A percentile compares a stretch with the other conserved stretches of the same genome.
These are phyloP conservation scores for Waltergamsia citrina DNA, from an alignment of 2,329 filamentous ascomycete genomes.

Conservation along the genomic window DNA sequence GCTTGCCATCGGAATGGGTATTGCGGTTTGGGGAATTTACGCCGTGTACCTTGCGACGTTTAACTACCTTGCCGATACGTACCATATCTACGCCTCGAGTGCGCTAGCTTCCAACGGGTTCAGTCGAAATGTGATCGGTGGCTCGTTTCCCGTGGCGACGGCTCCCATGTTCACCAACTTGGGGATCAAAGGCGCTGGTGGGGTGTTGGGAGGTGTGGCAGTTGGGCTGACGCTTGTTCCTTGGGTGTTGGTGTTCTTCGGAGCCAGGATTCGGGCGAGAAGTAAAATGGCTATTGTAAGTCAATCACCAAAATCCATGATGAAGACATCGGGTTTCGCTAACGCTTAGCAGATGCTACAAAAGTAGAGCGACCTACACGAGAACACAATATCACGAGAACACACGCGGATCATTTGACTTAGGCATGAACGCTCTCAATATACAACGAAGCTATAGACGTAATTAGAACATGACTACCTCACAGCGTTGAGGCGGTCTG, in stretches of 20 bases:
- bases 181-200: conserved; percentile 62
- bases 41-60: conserved; percentile 81
- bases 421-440: no score
- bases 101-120: conserved; percentile 81
- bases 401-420: no score
- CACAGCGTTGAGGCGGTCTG: not conserved
- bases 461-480: no score
- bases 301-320: no score
- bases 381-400: no score
- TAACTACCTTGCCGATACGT: conserved; percentile 86
- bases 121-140: conserved; percentile 76
- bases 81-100: conserved; percentile 75
- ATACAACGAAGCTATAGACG: no score
- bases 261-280: conserved; percentile 62
- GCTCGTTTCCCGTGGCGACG: conserved; percentile 72
- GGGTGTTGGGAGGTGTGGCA: conserved; percentile 66
- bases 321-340: not conserved
- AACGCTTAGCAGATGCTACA: conserved; percentile 1
- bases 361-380: no score
- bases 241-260: conserved; percentile 75
- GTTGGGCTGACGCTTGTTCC: conserved; percentile 66
- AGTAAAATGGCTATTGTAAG: conserved; percentile 49
- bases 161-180: conserved; percentile 63
- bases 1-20: conserved; percentile 49
- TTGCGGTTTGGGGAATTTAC: conserved; percentile 80